A percentile compares a stretch with the other conserved stretches of the same genome.
phyloP scores from a whole-genome alignment of 192 early-diverging fungal genomes.

The Gigaspora rosea region DNA sequence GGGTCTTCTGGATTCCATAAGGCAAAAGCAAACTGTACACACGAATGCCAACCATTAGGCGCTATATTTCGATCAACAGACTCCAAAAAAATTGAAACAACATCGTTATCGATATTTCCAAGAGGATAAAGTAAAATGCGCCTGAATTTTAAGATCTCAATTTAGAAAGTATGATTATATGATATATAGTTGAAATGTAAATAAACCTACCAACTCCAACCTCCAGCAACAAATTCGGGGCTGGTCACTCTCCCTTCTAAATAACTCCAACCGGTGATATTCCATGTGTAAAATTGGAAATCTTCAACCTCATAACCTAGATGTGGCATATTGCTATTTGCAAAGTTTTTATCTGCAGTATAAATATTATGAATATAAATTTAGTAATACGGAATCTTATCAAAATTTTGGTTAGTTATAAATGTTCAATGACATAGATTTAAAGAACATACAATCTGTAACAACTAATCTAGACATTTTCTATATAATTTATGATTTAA shows the following conservation, averaged over 20 bases:
- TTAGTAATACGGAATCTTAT: too few species aligned
- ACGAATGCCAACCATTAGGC: slow-evolving; percentile 87
- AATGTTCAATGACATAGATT: too few species aligned
- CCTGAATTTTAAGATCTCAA: slow-evolving; percentile 53
- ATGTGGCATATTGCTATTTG: slow-evolving; percentile 40
- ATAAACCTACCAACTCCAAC: slow-evolving; percentile 46
- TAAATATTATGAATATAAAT: too few species aligned
- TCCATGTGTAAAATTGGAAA: slow-evolving; percentile 39
- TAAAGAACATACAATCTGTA: too few species aligned
- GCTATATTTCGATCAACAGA: slow-evolving; percentile 56
- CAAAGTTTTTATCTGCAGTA: slow-evolving; percentile 41
- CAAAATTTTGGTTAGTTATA: too few species aligned
- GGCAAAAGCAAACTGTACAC: slow-evolving; percentile 77
- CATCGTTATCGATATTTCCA: slow-evolving; percentile 76
- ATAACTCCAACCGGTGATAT: slow-evolving; percentile 40
- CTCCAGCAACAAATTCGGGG: slow-evolving; percentile 49
- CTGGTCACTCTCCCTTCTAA: slow-evolving; percentile 46
- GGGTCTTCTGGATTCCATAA: slow-evolving; percentile 76
- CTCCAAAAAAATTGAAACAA: slow-evolving; percentile 75
- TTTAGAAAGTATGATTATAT: background rate
- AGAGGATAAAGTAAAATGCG: slow-evolving; percentile 84
- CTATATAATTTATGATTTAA: too few species aligned
- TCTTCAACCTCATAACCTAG: slow-evolving; percentile 44
- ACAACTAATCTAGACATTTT: too few species aligned
- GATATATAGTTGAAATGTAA: too few species aligned